Conservation (phyloP, 192 early-diverging fungal species). For the Allomyces javanicus region DNA sequence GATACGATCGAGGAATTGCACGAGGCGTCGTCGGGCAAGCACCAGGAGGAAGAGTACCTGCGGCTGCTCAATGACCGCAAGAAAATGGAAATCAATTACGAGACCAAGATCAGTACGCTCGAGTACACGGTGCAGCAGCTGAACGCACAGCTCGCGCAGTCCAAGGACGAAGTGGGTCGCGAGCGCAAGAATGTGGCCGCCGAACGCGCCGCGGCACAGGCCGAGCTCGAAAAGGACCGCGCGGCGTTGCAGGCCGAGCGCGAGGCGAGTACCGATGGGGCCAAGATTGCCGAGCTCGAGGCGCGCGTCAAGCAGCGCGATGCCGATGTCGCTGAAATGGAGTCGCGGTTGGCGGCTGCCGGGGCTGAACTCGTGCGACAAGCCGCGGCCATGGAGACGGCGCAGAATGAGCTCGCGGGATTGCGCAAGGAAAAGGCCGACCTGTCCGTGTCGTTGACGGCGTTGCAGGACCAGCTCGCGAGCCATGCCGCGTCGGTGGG, state of each 20-base stretch:
- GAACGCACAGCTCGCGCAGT: not conserved
- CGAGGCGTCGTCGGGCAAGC: not conserved
- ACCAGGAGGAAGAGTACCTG: not conserved
- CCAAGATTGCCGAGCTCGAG: not conserved
- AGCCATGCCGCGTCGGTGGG: not conserved
- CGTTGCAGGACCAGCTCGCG: not conserved
- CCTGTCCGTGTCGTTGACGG: not conserved
- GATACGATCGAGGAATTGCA: not conserved
- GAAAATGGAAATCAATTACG: conserved; percentile 1
- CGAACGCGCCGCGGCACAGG: not conserved
- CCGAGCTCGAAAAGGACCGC: not conserved
- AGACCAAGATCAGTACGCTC: not conserved
- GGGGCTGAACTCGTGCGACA: too few species aligned
- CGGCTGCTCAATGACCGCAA: not conserved
- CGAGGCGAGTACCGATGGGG: not conserved
- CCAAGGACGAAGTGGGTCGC: not conserved
- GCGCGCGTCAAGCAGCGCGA: not conserved
- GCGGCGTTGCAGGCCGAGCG: not conserved
- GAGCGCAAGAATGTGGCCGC: not conserved
- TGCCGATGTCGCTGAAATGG: not conserved
- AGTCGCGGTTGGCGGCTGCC: not conserved
- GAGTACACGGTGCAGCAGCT: not conserved
- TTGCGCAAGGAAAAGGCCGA: not conserved
- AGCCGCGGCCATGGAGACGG: not conserved
- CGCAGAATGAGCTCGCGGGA: not conserved